Evolutionary conservation across 2,329 filamentous ascomycete genomes (phyloP).

Genomic region (Pseudogymnoascus sp.): DNA sequence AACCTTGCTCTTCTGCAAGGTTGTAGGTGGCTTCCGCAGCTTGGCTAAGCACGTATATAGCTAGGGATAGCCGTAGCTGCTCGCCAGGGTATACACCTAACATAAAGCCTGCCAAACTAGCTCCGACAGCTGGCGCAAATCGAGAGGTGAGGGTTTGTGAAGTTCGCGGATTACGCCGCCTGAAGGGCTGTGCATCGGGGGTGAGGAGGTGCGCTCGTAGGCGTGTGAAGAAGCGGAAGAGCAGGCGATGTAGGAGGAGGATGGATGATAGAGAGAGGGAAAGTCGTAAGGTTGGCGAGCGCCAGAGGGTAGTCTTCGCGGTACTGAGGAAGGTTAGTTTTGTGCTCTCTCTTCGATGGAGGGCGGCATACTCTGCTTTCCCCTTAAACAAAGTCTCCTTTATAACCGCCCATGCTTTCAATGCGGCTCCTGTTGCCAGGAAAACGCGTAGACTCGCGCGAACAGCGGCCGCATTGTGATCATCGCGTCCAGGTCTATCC

Average conservation of each 20-base stretch:
- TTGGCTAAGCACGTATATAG: constrained; percentile 73
- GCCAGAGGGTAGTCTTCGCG: constrained; percentile 48
- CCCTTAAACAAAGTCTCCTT: constrained; percentile 38
- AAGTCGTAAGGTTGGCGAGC: constrained; percentile 64
- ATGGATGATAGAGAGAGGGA: constrained; percentile 79
- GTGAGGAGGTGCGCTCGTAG: constrained; percentile 72
- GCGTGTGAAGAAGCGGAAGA: constrained; percentile 82
- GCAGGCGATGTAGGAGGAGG: constrained; percentile 76
- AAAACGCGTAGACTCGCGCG: constrained; percentile 66
- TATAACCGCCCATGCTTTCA: constrained; percentile 55
- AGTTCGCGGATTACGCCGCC: constrained; percentile 71
- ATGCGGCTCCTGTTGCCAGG: constrained; percentile 49
- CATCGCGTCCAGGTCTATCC: constrained; percentile 39
- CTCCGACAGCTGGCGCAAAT: constrained; percentile 83
- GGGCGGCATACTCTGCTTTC: constrained; percentile 20
- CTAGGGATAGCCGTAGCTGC: constrained; percentile 67
- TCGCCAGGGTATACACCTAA: constrained; percentile 65
- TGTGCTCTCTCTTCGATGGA: neutral
- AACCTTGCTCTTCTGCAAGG: constrained; percentile 64
- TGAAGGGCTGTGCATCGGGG: constrained; percentile 72
- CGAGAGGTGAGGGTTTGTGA: constrained; percentile 68
- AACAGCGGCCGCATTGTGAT: constrained; percentile 63
- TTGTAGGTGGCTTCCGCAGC: constrained; percentile 86
- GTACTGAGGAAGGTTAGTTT: constrained; percentile 12
- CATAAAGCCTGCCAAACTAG: constrained; percentile 75